Evolutionary conservation across 192 early-diverging fungal genomes (phyloP).

Genomic region (Phlyctochytrium arcticum): DNA sequence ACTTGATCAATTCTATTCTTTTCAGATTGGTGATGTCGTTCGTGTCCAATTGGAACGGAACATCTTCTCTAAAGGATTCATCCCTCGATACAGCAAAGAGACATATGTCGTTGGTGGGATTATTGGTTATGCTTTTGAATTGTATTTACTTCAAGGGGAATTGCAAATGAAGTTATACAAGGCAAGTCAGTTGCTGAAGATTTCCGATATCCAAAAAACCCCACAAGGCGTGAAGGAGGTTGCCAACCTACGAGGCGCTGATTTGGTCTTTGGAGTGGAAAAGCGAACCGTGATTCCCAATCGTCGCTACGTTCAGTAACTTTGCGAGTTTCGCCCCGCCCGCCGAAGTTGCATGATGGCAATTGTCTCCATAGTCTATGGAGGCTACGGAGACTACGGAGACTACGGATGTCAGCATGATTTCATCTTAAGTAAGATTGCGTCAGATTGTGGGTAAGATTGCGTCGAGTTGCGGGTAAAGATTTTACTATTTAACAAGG

Average conservation of each 20-base stretch:
- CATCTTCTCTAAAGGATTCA: constrained; percentile 2
- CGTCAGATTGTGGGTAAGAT: background rate
- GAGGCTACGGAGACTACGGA: too few species aligned
- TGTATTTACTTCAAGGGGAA: background rate
- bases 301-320: background rate
- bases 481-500: background rate
- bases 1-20: background rate
- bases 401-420: too few species aligned
- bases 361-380: too few species aligned
- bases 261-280: background rate
- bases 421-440: background rate
- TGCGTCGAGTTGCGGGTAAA: background rate
- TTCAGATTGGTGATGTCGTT: background rate
- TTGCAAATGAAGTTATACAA: background rate
- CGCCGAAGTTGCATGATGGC: too few species aligned
- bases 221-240: background rate
- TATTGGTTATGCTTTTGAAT: background rate
- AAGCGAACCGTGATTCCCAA: background rate
- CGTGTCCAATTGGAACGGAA: background rate
- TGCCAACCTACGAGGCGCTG: background rate
- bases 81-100: background rate
- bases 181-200: background rate
- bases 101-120: background rate
- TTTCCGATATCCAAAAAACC: background rate
- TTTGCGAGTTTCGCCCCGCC: too few species aligned